Percentiles rank a stretch among this genome's conserved stretches.
phyloP scores from a whole-genome alignment of 345 rosid genomes.

The Theobroma cacao region DNA sequence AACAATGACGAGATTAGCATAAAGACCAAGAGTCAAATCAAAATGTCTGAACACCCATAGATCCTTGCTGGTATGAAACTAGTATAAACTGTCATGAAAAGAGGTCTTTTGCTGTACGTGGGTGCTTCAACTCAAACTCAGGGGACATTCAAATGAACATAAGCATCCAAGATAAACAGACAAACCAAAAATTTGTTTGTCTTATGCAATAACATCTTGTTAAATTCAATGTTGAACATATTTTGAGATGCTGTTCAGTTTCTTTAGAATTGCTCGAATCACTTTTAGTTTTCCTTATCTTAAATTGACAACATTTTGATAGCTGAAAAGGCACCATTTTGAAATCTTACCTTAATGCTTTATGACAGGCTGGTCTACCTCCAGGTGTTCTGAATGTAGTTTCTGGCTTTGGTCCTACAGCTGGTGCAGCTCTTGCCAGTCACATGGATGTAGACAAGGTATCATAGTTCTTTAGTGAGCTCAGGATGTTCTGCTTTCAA shows the following conservation, averaged over 20 bases:
- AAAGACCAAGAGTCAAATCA: not conserved
- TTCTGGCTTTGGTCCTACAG: constrained; percentile 82
- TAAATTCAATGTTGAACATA: not conserved
- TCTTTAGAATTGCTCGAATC: not conserved
- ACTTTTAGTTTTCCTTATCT: not conserved
- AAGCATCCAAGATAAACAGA: not conserved
- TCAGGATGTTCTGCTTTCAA: not conserved
- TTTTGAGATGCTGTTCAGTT: not conserved
- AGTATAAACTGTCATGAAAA: not conserved
- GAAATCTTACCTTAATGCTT: constrained; percentile 6
- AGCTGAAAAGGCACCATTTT: not conserved
- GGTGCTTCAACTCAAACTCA: not conserved
- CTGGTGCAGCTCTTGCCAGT: constrained; percentile 83
- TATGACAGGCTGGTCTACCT: constrained; percentile 83
- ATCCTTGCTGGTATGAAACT: not conserved
- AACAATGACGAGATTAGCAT: not conserved
- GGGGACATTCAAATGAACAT: not conserved
- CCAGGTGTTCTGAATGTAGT: constrained; percentile 85
- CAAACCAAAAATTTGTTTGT: not conserved
- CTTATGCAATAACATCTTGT: not conserved
- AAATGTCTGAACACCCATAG: not conserved
- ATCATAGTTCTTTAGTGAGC: not conserved
- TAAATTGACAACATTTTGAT: not conserved
- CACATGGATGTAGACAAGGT: constrained; percentile 99
- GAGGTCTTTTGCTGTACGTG: not conserved